Conservation (phyloP, 257 asterid species). For the Plantago major region DNA sequence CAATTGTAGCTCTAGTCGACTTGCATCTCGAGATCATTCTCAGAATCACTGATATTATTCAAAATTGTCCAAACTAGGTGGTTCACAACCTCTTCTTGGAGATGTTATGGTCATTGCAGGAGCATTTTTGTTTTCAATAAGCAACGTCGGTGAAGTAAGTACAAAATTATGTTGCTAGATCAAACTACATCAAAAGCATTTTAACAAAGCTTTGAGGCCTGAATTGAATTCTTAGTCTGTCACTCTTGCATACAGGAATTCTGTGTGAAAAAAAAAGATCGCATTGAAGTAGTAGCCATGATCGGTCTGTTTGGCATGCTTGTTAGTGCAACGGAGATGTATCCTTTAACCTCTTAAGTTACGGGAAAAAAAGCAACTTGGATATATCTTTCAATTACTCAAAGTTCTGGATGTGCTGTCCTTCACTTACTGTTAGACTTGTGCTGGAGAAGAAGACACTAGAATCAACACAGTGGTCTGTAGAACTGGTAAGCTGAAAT, state of each 20-base stretch:
- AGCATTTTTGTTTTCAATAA: constrained; percentile 46
- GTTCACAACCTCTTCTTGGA: constrained; percentile 68
- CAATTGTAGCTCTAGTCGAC: no score
- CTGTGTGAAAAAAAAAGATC: constrained; percentile 68
- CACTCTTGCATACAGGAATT: constrained; percentile 43
- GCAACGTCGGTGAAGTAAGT: constrained; percentile 76
- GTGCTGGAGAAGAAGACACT: constrained; percentile 52
- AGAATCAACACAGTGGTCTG: constrained; percentile 46
- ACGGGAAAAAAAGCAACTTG: neutral
- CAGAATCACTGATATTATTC: neutral
- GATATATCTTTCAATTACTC: no score
- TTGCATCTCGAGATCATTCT: neutral
- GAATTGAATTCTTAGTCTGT: neutral
- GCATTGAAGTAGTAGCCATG: constrained; percentile 67
- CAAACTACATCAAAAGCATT: neutral
- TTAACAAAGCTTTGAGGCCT: neutral
- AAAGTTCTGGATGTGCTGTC: neutral
- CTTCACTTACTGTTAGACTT: constrained; percentile 33
- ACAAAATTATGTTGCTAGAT: neutral
- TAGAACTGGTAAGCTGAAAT: constrained; percentile 45
- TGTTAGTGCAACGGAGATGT: constrained; percentile 59
- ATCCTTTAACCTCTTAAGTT: constrained; percentile 32
- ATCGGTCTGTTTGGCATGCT: constrained; percentile 66
- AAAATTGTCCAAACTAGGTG: constrained; percentile 39
- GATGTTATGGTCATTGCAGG: constrained; percentile 61